Percentiles rank a stretch among this genome's conserved stretches.
Evolutionary conservation across 108 stramenopile species (phyloP).

Genomic region (Pelagomonas calceolata): DNA sequence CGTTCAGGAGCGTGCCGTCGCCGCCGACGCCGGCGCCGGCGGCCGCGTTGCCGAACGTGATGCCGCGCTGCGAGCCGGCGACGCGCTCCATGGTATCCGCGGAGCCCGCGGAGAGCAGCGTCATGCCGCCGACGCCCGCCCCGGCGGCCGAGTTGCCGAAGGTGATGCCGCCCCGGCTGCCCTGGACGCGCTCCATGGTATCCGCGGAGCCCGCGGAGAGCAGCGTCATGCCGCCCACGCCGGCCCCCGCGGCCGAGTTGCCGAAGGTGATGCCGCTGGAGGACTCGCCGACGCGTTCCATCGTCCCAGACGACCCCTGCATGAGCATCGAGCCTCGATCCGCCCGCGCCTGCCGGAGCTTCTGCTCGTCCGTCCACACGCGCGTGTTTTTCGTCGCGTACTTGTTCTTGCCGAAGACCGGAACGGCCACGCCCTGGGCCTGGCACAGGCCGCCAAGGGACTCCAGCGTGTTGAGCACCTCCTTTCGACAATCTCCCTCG

Average conservation of each 20-base stretch:
- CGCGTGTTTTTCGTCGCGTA: background rate
- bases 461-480: background rate
- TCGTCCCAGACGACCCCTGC: background rate
- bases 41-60: background rate
- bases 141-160: background rate
- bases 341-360: background rate
- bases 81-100: background rate
- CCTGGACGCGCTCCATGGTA: background rate
- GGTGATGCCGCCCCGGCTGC: background rate
- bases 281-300: background rate
- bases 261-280: background rate
- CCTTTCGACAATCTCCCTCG: background rate
- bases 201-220: background rate
- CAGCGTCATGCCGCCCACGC: background rate
- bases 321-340: background rate
- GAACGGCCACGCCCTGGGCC: background rate
- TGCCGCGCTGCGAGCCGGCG: background rate
- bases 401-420: background rate
- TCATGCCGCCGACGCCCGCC: background rate
- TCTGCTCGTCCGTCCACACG: background rate
- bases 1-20: background rate
- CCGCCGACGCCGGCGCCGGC: background rate
- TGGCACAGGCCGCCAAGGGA: background rate
- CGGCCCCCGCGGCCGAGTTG: background rate
- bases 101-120: background rate